These are phyloP conservation scores for Backusella tarrabulga DNA, from an alignment of 192 early-diverging fungal species.

Conservation along the genomic window DNA sequence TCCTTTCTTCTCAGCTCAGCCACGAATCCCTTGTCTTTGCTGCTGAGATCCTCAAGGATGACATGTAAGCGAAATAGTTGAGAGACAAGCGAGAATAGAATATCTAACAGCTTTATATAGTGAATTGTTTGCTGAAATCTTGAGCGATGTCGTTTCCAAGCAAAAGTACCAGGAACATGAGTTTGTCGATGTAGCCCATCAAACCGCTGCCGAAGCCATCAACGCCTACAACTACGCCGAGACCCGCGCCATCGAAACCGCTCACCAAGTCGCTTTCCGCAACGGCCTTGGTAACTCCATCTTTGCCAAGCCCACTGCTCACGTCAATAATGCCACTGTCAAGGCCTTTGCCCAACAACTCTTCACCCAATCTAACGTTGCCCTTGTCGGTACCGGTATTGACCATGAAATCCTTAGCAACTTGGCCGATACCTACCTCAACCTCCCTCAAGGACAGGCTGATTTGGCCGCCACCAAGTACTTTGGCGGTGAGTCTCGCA, in stretches of 20 bases:
- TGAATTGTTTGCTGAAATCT: constrained; percentile 78
- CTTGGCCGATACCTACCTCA: constrained; percentile 63
- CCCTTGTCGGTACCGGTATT: constrained; percentile 85
- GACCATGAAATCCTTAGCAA: constrained; percentile 65
- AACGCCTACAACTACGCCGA: constrained; percentile 62
- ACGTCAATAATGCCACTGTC: constrained; percentile 66
- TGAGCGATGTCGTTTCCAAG: constrained; percentile 76
- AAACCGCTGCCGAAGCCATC: constrained; percentile 65
- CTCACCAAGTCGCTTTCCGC: constrained; percentile 92
- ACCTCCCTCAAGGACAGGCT: constrained; percentile 30
- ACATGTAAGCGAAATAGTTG: constrained; percentile 61
- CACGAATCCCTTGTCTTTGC: constrained; percentile 84
- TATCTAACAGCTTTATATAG: constrained; percentile 17
- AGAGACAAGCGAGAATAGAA: background rate
- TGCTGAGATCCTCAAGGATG: constrained; percentile 89
- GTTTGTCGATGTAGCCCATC: constrained; percentile 67
- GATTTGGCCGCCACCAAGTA: constrained; percentile 57
- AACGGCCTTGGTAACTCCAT: constrained; percentile 93
- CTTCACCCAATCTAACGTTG: constrained; percentile 72
- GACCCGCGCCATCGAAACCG: constrained; percentile 68
- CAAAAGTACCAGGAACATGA: constrained; percentile 85
- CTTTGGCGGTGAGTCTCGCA: constrained; percentile 82
- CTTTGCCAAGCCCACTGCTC: constrained; percentile 69
- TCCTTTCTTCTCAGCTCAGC: constrained; percentile 73
- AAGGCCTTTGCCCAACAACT: constrained; percentile 68